A percentile compares a stretch with the other conserved stretches of the same genome.
These are phyloP conservation scores for Fusarium gaditjirri DNA, from an alignment of 2,329 filamentous ascomycete genomes.

Conservation along the genomic window DNA sequence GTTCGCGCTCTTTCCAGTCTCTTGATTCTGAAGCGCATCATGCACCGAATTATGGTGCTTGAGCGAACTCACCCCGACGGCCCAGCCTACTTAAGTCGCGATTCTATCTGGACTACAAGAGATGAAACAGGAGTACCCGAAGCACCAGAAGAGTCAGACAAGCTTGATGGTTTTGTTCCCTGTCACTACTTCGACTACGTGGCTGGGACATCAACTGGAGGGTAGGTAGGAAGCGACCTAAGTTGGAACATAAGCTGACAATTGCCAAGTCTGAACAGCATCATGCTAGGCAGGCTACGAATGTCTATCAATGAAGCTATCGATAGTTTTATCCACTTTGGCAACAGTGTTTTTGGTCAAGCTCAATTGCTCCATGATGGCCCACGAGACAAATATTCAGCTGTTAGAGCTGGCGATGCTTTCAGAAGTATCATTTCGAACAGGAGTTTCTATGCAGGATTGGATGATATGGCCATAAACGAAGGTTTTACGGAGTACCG, in stretches of 20 bases:
- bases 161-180: not conserved
- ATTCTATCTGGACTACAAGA: no score
- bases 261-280: rapidly evolving
- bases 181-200: not conserved
- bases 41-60: not conserved
- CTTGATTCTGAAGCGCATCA: not conserved
- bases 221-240: not conserved
- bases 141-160: not conserved
- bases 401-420: not conserved
- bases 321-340: rapidly evolving
- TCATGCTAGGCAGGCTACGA: not conserved
- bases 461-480: no score
- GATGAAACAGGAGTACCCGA: not conserved
- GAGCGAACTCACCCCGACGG: not conserved
- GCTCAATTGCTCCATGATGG: not conserved
- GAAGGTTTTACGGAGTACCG: no score
- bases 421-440: not conserved
- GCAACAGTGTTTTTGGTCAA: not conserved
- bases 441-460: no score
- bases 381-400: not conserved
- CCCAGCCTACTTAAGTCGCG: no score
- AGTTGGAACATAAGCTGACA: rapidly evolving
- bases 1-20: not conserved
- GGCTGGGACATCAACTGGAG: not conserved
- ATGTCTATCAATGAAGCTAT: not conserved